Conservation (phyloP, 495 filamentous ascomycete species). For the Aspergillus nidulans region DNA sequence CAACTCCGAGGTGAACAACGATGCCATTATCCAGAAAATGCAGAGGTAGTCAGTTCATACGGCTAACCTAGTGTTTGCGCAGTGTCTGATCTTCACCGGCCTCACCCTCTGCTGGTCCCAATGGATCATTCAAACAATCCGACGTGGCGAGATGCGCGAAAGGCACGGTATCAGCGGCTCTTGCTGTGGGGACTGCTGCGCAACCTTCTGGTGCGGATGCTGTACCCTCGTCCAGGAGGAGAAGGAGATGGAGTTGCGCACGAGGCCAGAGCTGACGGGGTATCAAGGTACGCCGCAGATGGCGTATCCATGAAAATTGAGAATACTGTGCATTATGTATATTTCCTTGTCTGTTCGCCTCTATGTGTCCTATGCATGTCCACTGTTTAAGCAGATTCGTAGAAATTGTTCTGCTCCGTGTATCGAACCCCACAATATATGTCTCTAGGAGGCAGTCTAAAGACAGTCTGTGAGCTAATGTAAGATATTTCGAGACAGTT, state of each 20-base stretch:
- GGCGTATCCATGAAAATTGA: not conserved
- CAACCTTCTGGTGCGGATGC: conserved; percentile 42
- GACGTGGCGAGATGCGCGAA: conserved; percentile 50
- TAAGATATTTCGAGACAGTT: too few relatives aligned
- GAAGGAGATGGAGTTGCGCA: conserved; percentile 40
- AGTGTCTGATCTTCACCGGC: conserved; percentile 13
- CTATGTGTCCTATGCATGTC: too few relatives aligned
- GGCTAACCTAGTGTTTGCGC: not conserved
- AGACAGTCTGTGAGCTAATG: too few relatives aligned
- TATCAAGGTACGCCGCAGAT: conserved; percentile 9
- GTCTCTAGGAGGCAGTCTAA: too few relatives aligned
- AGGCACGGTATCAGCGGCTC: conserved; percentile 48
- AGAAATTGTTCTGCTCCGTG: too few relatives aligned
- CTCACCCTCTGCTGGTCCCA: conserved; percentile 5
- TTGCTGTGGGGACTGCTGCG: conserved; percentile 46
- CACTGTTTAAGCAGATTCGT: too few relatives aligned
- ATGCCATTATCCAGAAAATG: too few relatives aligned
- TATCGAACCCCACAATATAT: too few relatives aligned
- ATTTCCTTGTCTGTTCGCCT: too few relatives aligned
- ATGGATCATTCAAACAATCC: conserved; percentile 44
- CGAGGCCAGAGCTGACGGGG: conserved; percentile 10
- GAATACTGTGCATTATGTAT: not conserved
- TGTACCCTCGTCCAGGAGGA: conserved; percentile 53
- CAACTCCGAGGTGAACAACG: conserved; percentile 38
- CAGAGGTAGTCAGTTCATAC: not conserved